These are phyloP conservation scores for Corrigiola litoralis DNA, from an alignment of 179 eudicot genomes.

Conservation along the genomic window DNA sequence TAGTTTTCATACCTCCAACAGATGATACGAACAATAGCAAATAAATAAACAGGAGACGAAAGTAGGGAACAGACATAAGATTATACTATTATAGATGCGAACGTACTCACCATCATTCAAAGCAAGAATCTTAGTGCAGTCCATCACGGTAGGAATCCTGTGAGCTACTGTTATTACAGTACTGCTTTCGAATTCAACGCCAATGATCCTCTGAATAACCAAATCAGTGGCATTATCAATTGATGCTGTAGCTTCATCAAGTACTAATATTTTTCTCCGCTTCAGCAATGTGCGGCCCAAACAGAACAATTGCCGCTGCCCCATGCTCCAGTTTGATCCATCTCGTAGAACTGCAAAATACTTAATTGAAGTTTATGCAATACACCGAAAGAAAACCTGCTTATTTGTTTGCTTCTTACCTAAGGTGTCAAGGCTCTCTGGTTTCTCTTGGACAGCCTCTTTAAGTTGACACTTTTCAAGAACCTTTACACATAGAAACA, in stretches of 20 bases:
- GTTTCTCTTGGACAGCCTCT: conserved; percentile 26
- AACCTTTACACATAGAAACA: conserved; percentile 4
- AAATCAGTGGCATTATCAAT: conserved; percentile 25
- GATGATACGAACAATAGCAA: no score
- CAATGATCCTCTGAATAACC: conserved; percentile 18
- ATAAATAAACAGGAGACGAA: no score
- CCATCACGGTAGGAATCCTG: conserved; percentile 27
- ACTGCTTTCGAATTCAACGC: conserved; percentile 15
- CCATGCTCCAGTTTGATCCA: conserved; percentile 31
- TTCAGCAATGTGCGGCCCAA: conserved; percentile 24
- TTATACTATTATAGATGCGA: no score
- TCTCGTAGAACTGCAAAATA: conserved; percentile 18
- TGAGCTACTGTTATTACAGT: conserved; percentile 31
- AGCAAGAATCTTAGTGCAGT: conserved; percentile 21
- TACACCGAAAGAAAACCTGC: no score
- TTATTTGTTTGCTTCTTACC: not conserved
- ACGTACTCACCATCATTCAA: conserved; percentile 20
- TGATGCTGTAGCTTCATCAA: conserved; percentile 31
- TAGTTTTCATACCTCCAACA: no score
- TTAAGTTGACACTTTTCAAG: conserved; percentile 23
- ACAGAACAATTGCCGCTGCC: conserved; percentile 28
- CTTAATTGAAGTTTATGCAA: not conserved
- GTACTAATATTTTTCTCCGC: conserved; percentile 15
- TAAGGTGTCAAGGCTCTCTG: conserved; percentile 18
- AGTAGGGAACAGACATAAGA: no score